These are phyloP conservation scores for Gossypium schwendimanii DNA, from an alignment of 441 rosid genomes.

Conservation along the genomic window DNA sequence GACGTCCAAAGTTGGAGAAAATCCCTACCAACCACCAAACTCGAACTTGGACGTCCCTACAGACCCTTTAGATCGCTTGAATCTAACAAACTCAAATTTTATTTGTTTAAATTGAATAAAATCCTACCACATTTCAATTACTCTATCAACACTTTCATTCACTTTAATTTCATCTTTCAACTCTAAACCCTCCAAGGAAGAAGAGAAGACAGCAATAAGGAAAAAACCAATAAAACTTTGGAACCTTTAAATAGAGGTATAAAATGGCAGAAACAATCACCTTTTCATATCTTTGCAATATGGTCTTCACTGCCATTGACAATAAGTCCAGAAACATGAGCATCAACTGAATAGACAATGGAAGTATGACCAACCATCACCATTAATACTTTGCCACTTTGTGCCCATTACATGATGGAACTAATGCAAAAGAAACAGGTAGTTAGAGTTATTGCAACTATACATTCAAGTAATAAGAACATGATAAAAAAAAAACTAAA, in stretches of 20 bases:
- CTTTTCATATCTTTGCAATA: constrained; percentile 89
- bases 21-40: no score
- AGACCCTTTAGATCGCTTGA: no score
- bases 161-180: no score
- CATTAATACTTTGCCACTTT: constrained; percentile 72
- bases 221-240: no score
- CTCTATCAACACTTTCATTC: no score
- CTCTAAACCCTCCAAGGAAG: no score
- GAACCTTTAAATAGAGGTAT: not conserved
- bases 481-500: not conserved
- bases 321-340: constrained; percentile 79
- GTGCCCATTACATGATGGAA: constrained; percentile 76
- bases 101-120: no score
- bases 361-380: constrained; percentile 99
- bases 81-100: no score
- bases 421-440: constrained; percentile 34
- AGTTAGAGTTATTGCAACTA: not conserved
- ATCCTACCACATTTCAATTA: no score
- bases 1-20: no score
- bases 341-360: constrained; percentile 82
- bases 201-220: no score
- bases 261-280: constrained; percentile 30
- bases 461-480: constrained; percentile 8
- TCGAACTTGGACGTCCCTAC: no score
- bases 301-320: constrained; percentile 88